These are phyloP conservation scores for Eucalyptus sp. DNA, from an alignment of 345 rosid genomes.

Conservation along the genomic window DNA sequence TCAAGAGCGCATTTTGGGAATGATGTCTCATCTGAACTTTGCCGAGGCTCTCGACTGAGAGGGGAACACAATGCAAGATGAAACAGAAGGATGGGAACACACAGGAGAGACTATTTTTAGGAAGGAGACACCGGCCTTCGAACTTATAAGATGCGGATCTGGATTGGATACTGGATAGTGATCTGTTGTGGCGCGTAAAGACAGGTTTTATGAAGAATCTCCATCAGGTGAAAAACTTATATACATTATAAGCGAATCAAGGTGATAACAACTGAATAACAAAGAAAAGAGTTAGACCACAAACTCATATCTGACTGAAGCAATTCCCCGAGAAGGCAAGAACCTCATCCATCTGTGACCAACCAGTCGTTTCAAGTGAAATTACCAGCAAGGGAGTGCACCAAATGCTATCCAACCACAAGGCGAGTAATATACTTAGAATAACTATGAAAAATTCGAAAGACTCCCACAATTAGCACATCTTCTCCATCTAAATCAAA, in stretches of 20 bases:
- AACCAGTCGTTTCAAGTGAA: too few relatives aligned
- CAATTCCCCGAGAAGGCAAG: too few relatives aligned
- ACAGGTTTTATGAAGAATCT: background rate
- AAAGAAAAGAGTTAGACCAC: background rate
- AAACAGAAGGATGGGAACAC: background rate
- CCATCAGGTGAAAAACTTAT: background rate
- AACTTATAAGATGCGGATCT: background rate
- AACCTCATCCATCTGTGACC: too few relatives aligned
- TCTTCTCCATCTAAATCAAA: too few relatives aligned
- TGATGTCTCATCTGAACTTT: background rate
- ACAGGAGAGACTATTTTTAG: background rate
- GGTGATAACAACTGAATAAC: background rate
- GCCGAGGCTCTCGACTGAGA: background rate
- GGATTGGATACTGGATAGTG: background rate
- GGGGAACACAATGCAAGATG: background rate
- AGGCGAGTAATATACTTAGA: too few relatives aligned
- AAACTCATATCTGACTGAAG: too few relatives aligned
- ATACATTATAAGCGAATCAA: background rate
- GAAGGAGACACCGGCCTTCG: background rate
- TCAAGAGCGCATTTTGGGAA: background rate
- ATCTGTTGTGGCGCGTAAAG: background rate
- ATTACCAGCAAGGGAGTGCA: too few relatives aligned
- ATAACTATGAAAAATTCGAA: too few relatives aligned
- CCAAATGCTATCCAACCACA: too few relatives aligned
- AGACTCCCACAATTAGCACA: too few relatives aligned